phyloP scores from a whole-genome alignment of 2,329 filamentous ascomycete species.

The Xenosphaeropsis pyriputrescens region DNA sequence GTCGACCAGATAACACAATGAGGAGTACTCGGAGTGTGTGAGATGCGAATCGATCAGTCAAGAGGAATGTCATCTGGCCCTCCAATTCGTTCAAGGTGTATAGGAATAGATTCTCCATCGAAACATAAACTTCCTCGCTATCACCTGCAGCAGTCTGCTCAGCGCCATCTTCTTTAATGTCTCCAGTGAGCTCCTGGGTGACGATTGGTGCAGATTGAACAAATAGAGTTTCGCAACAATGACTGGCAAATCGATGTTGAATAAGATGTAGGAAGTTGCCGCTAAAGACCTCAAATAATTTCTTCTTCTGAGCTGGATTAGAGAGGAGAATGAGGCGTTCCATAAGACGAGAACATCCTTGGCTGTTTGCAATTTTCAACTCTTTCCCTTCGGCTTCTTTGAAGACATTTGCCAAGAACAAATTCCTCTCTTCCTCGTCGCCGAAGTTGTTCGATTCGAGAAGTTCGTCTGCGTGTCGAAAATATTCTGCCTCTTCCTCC shows the following conservation, averaged over 20 bases:
- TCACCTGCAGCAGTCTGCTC: constrained; percentile 15
- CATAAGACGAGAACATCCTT: constrained; percentile 87
- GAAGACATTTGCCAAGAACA: constrained; percentile 72
- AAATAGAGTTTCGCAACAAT: constrained; percentile 93
- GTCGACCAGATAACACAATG: constrained; percentile 70
- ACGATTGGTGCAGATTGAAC: constrained; percentile 67
- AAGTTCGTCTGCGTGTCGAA: constrained; percentile 76
- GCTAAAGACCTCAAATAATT: constrained; percentile 70
- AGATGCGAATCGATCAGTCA: constrained; percentile 80
- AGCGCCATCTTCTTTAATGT: constrained; percentile 35
- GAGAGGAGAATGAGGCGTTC: constrained; percentile 81
- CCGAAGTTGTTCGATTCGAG: constrained; percentile 83
- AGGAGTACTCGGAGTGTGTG: constrained; percentile 80
- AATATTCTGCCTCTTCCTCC: constrained; percentile 91
- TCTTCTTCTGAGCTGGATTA: constrained; percentile 66
- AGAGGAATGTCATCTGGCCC: constrained; percentile 63
- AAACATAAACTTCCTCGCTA: constrained; percentile 31
- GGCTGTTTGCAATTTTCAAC: constrained; percentile 88
- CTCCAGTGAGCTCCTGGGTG: constrained; percentile 50
- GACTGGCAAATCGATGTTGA: constrained; percentile 90
- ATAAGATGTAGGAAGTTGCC: constrained; percentile 81
- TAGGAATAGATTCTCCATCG: constrained; percentile 78
- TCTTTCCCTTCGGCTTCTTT: constrained; percentile 83
- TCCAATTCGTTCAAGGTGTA: constrained; percentile 79
- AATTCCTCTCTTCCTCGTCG: constrained; percentile 52